Evolutionary conservation across 805 yeast species (phyloP).

Genomic region (Yarrowia porcina): DNA sequence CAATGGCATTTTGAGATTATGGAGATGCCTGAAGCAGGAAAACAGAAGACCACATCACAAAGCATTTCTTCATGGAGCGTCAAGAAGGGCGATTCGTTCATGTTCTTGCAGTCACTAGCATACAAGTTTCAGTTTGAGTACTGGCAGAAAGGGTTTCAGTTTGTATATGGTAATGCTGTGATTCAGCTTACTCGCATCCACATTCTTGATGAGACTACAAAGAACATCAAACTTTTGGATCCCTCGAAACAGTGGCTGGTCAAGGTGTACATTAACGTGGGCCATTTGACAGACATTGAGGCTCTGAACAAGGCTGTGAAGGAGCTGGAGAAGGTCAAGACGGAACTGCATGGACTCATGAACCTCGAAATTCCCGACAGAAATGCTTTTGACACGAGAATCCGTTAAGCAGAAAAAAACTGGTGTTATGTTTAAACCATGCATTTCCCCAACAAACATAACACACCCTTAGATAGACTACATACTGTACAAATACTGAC

Average conservation of each 20-base stretch:
- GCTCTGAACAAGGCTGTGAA: conserved; percentile 62
- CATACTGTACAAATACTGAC: background rate
- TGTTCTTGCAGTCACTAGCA: conserved; percentile 61
- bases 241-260: conserved; percentile 40
- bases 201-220: conserved; percentile 37
- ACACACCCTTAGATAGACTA: background rate
- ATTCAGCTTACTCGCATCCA: conserved; percentile 52
- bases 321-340: conserved; percentile 59
- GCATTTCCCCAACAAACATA: background rate
- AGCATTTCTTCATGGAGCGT: conserved; percentile 56
- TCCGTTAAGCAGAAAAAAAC: conserved; percentile 34
- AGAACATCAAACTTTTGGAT: conserved; percentile 33
- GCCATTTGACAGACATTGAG: conserved; percentile 71
- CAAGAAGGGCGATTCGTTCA: conserved; percentile 38
- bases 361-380: conserved; percentile 74
- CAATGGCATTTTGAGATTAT: conserved; percentile 36
- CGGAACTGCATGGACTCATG: conserved; percentile 63
- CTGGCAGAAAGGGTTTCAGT: conserved; percentile 59
- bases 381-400: conserved; percentile 74
- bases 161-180: conserved; percentile 57
- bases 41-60: conserved; percentile 56
- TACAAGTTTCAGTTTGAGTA: conserved; percentile 61
- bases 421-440: background rate
- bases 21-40: conserved; percentile 43
- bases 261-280: conserved; percentile 67